A percentile compares a stretch with the other conserved stretches of the same genome.
These are phyloP conservation scores for Ustilago cynodontis DNA, from an alignment of 1,284 basidiomycete species.

Conservation along the genomic window DNA sequence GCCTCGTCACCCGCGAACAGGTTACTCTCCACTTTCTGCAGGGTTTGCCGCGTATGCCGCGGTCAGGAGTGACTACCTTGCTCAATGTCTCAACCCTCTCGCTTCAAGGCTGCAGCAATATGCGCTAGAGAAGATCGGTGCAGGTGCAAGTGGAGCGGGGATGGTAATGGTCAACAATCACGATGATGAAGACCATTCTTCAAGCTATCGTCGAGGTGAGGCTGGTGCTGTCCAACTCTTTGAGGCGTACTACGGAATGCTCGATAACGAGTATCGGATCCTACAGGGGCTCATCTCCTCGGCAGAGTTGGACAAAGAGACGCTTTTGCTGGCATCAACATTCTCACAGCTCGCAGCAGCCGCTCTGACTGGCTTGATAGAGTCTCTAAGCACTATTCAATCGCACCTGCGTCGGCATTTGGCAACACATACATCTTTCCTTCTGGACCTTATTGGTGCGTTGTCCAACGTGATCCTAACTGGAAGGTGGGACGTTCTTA, in stretches of 20 bases:
- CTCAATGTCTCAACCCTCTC: conserved; percentile 44
- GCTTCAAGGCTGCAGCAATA: conserved; percentile 39
- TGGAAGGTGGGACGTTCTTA: conserved; percentile 37
- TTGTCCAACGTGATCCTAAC: conserved; percentile 38
- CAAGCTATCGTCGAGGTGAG: conserved; percentile 42
- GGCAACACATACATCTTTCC: conserved; percentile 60
- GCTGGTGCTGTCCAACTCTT: conserved; percentile 54
- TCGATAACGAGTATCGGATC: conserved; percentile 58
- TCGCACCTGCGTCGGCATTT: conserved; percentile 52
- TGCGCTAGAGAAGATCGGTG: conserved; percentile 56
- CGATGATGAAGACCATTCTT: conserved; percentile 51
- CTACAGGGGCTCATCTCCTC: conserved; percentile 42
- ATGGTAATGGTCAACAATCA: conserved; percentile 56
- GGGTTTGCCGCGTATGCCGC: conserved; percentile 48
- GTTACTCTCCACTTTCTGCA: conserved; percentile 53
- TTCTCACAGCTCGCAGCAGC: conserved; percentile 48
- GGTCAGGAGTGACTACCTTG: conserved; percentile 48
- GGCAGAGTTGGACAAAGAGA: conserved; percentile 42
- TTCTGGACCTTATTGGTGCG: conserved; percentile 52
- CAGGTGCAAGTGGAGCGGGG: conserved; percentile 34
- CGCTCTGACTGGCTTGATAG: conserved; percentile 33
- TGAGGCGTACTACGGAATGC: conserved; percentile 53
- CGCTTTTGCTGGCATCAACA: conserved; percentile 38
- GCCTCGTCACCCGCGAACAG: conserved; percentile 53
- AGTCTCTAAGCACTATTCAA: conserved; percentile 46